Percentiles rank a stretch among this genome's conserved stretches.
phyloP scores from a whole-genome alignment of 139 green algal genomes.

The Volvox africanus region DNA sequence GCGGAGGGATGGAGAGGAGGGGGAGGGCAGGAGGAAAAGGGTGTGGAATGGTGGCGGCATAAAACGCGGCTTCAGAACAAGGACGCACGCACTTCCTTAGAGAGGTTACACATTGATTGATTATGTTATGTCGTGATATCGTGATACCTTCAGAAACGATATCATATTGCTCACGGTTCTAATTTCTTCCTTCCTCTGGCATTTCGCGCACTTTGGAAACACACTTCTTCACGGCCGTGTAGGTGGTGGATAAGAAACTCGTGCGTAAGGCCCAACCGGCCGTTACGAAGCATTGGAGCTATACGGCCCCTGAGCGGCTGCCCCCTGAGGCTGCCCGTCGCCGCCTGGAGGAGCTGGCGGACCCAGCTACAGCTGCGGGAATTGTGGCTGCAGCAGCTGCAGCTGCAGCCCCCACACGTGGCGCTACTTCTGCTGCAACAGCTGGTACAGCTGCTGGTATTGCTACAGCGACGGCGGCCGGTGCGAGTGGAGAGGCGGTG shows the following conservation, averaged over 20 bases:
- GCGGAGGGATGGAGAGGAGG: background rate
- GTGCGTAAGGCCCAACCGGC: constrained; percentile 2
- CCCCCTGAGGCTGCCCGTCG: background rate
- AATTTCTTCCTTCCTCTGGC: no score
- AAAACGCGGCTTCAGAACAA: no score
- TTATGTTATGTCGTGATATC: no score
- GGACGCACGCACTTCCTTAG: no score
- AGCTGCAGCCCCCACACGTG: background rate
- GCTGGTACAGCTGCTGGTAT: no score
- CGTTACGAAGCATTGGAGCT: background rate
- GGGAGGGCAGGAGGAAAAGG: background rate
- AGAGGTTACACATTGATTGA: no score
- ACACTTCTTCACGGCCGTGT: no score
- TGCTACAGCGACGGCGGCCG: background rate
- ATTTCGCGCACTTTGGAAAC: no score
- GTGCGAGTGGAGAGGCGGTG: background rate
- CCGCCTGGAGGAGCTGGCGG: background rate
- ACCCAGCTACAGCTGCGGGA: background rate
- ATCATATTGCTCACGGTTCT: no score
- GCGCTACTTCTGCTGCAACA: background rate
- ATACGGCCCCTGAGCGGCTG: background rate
- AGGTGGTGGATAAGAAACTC: constrained; percentile 44
- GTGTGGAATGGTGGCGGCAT: no score
- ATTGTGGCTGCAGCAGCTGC: background rate
- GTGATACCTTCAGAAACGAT: no score